These are phyloP conservation scores for Epichloe aotearoae DNA, from an alignment of 2,329 filamentous ascomycete genomes.

Conservation along the genomic window DNA sequence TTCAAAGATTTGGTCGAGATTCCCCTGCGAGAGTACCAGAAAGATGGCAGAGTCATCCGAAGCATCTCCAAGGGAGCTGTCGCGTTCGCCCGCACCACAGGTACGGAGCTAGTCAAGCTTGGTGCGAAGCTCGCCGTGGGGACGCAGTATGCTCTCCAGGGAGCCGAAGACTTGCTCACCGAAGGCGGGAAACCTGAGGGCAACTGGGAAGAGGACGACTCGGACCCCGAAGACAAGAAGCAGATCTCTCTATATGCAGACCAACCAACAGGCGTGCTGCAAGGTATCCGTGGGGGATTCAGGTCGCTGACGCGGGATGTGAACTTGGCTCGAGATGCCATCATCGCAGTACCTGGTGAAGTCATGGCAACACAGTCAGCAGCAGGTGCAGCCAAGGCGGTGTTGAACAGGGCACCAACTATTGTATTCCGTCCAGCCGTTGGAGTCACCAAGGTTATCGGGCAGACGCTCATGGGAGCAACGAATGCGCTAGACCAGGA, in stretches of 20 bases:
- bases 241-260: conserved; percentile 87
- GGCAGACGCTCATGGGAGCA: conserved; percentile 80
- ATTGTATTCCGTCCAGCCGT: conserved; percentile 85
- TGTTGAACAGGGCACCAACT: conserved; percentile 75
- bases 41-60: conserved; percentile 83
- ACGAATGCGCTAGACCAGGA: conserved; percentile 81
- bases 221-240: conserved; percentile 57
- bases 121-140: conserved; percentile 91
- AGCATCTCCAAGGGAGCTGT: conserved; percentile 83
- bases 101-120: conserved; percentile 84
- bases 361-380: conserved; percentile 77
- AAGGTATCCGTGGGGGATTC: conserved; percentile 79
- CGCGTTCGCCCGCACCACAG: conserved; percentile 85
- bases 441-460: conserved; percentile 76
- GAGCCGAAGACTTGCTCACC: conserved; percentile 67
- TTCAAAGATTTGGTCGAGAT: conserved; percentile 79
- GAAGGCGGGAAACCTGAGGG: conserved; percentile 25
- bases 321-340: conserved; percentile 74
- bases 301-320: conserved; percentile 74
- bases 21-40: conserved; percentile 82
- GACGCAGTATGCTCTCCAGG: conserved; percentile 84
- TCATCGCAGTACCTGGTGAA: conserved; percentile 88
- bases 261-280: conserved; percentile 78
- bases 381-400: conserved; percentile 63
- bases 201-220: conserved; percentile 45